Base-by-base conservation (phyloP, 2,329 filamentous ascomycete species). In the Arthrobotrys entomopaga region DNA sequence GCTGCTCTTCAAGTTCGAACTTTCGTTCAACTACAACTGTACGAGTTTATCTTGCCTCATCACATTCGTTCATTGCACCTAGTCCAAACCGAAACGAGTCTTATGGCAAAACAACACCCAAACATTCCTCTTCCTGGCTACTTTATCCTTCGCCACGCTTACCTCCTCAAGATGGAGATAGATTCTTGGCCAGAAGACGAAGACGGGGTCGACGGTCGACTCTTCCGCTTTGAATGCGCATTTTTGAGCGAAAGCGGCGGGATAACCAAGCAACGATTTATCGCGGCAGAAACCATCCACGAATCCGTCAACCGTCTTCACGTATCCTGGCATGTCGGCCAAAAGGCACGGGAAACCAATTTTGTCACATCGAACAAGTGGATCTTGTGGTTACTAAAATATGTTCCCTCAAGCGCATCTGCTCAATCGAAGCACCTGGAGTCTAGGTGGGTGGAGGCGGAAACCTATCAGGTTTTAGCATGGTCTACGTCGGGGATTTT, bases 381-480 rank as follows among this genome's bases (percentile, higher is more conserved):
- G 69, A 49, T 66, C 1, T 4, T 73, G 6, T 73, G 69, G 69
- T 16, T 73, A 56, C 46, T 73, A 20, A 65, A 65, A 20, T 73
- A 73, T 13, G 19, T 61, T 2, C 69, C 69, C 1, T 66, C 69
- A 1, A 42, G 40, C 2, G 10, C 56, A 20, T 72, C 67, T 2
- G 38, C 49, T 5, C 69, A 66, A 38, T 40, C 69, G 11, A 59
- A 38, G 20, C 48, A 66, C 6, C 49, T 46, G 20, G 61, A 66
- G 34, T 11, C 40, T 3, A 60, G 38, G 4, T 73, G 69, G 69
- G 43, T 38, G 6, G 69, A 73, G 58, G 61, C 61, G 16, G 61
- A 63, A 20, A 66, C 61, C 2, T 66, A 66, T 34, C 61, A 66
- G 48, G 42, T 73, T 46, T 50, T 73, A 10, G 69, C 61, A 10